Base-by-base conservation (phyloP, 2,329 filamentous ascomycete genomes). In the Beauveria bassiana region DNA sequence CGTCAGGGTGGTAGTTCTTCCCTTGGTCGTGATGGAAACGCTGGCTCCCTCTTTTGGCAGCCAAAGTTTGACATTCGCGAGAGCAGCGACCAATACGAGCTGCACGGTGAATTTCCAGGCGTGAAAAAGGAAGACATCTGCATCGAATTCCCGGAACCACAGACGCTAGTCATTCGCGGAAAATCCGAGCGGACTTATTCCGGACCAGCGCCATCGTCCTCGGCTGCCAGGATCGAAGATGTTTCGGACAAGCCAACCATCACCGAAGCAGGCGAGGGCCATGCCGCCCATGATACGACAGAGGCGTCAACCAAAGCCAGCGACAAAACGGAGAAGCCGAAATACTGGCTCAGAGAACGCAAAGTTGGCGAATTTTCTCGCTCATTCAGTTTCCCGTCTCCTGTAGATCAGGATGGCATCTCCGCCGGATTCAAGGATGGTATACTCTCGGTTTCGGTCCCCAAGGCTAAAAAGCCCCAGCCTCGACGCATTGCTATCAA, bases 11-110 rank as follows among this genome's bases (percentile, higher is more conserved):
- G 65, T n/a, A 18, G 49, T n/a, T 42, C 52, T 60, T 64, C 51
- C 54, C 62, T 28, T 38, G 38, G 16, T 49, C 20, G 12, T 65
- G 64, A 78, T 59, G 76, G 75, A 42, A 74, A 79, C 45, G 42
- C 56, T 51, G 34, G 28, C 18, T 16, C 46, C 7, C 5, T 31
- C 20, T 59, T 51, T 68, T 89, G 88, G 78, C 79, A 79, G n/a
- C 87, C 87, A 47, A 84, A 82, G 70, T 90, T 90, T 70, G 87
- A 90, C 67, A 78, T 89, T 64, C 83, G 80, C 70, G 87, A 90
- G 73, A 80, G 78, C n/a, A 79, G 81, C 65, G 73, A 81, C 16
- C 69, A 74, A 62, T 90, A 88, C 71, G 84, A 89, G 73, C 82
- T 90, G 18, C 83, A 89, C 68, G 87, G 87, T 67, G 87, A 90